These are phyloP conservation scores for Suhomyces atakaporum DNA, from an alignment of 1,139 yeast species.

Conservation along the genomic window DNA sequence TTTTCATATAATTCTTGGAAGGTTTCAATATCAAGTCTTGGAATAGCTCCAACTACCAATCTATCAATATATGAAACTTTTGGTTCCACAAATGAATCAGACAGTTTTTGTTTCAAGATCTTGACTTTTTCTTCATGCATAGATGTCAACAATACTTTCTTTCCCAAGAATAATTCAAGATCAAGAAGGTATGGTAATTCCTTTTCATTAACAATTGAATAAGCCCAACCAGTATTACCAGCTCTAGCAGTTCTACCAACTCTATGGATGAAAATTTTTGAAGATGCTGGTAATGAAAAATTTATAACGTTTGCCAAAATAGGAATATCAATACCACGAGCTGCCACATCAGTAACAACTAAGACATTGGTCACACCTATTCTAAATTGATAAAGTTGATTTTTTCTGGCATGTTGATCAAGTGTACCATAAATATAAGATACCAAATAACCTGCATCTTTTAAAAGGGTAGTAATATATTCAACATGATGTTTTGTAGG, in stretches of 20 bases:
- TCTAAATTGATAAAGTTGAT: constrained; percentile 83
- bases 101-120: constrained; percentile 47
- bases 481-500: constrained; percentile 99
- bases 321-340: constrained; percentile 99
- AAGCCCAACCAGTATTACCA: constrained; percentile 98
- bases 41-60: constrained; percentile 80
- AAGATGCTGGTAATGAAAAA: constrained; percentile 85
- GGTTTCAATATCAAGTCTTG: constrained; percentile 69
- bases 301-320: constrained; percentile 92
- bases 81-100: constrained; percentile 47
- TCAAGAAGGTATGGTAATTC: constrained; percentile 91
- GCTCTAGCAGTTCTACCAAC: constrained; percentile 99
- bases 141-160: constrained; percentile 68
- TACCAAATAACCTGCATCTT: constrained; percentile 78
- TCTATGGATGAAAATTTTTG: constrained; percentile 92
- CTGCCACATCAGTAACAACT: constrained; percentile 98
- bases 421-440: constrained; percentile 92
- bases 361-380: constrained; percentile 77
- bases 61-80: constrained; percentile 71
- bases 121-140: constrained; percentile 67
- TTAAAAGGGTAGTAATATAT: constrained; percentile 69
- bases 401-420: constrained; percentile 92
- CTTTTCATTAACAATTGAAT: constrained; percentile 78
- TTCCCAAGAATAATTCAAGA: constrained; percentile 85
- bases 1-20: constrained; percentile 72